A percentile compares a stretch with the other conserved stretches of the same genome.
phyloP scores from a whole-genome alignment of 192 early-diverging fungal species.

The Glomus cerebriforme region DNA sequence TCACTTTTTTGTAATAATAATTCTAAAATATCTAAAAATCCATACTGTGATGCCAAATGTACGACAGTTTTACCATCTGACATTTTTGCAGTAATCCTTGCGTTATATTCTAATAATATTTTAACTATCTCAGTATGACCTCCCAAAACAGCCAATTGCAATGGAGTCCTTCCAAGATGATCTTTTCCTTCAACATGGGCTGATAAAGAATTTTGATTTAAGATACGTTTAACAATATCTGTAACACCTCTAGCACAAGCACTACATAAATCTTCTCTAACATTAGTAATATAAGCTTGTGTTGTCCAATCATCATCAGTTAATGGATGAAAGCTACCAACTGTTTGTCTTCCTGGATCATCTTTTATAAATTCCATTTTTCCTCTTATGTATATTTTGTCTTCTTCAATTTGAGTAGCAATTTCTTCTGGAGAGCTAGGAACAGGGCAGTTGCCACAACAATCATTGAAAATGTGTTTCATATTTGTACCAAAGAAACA shows the following conservation, averaged over 20 bases:
- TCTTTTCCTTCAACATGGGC: not conserved
- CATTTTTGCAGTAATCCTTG: constrained; percentile 11
- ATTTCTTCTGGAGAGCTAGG: not conserved
- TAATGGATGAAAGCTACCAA: not conserved
- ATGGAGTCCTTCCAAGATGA: constrained; percentile 20
- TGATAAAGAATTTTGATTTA: not conserved
- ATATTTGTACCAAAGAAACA: constrained; percentile 28
- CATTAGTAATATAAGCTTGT: constrained; percentile 11
- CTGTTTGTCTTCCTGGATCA: not conserved
- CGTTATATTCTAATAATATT: not conserved
- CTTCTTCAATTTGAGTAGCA: not conserved
- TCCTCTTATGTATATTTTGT: not conserved
- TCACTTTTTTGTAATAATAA: constrained; percentile 1
- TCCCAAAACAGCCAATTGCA: constrained; percentile 19
- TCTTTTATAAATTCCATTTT: constrained; percentile 5
- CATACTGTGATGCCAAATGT: not conserved
- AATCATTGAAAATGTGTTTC: constrained; percentile 16
- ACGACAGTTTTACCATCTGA: not conserved
- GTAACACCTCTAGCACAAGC: not conserved
- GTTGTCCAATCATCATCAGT: constrained; percentile 1
- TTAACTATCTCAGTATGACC: not conserved
- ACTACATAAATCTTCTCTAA: constrained; percentile 10
- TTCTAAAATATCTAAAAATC: constrained; percentile 13
- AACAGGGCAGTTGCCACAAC: constrained; percentile 14
- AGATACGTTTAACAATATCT: not conserved